Conservation (phyloP, 192 early-diverging fungal species). For the Backusella morwellensis region DNA sequence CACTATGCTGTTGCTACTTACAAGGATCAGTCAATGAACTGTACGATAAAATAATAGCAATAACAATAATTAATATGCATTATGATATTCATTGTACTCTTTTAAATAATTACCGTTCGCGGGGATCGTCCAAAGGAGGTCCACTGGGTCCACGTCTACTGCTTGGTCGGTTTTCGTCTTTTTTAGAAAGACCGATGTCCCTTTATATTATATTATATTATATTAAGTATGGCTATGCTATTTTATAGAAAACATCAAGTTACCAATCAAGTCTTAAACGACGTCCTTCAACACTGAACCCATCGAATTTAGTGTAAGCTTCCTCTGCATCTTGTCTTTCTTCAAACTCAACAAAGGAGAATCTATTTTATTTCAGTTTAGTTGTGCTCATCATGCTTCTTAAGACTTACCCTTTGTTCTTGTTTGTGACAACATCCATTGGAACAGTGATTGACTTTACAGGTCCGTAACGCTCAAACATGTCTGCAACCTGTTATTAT, state of each 20-base stretch:
- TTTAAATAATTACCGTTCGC: constrained; percentile 1
- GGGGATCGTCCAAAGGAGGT: constrained; percentile 7
- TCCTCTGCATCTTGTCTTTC: constrained; percentile 63
- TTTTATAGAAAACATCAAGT: background rate
- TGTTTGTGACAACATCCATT: constrained; percentile 63
- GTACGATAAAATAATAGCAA: no score
- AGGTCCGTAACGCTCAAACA: constrained; percentile 76
- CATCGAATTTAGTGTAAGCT: constrained; percentile 58
- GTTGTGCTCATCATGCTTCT: background rate
- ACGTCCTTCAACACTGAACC: constrained; percentile 54
- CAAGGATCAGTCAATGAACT: background rate
- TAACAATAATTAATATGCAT: background rate
- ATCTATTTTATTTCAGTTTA: constrained; percentile 40
- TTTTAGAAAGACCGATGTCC: constrained; percentile 25
- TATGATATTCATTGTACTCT: background rate
- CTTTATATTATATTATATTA: background rate
- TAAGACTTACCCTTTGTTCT: constrained; percentile 71
- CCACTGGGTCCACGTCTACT: constrained; percentile 1
- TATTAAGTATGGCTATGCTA: no score
- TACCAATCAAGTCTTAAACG: constrained; percentile 55
- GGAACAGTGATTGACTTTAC: constrained; percentile 66
- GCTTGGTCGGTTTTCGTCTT: constrained; percentile 19
- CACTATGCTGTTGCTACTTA: background rate
- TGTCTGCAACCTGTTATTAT: constrained; percentile 34
- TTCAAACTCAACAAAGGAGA: constrained; percentile 75